Base-by-base conservation (phyloP, 768 basidiomycete species). In the Crucibulum laeve region DNA sequence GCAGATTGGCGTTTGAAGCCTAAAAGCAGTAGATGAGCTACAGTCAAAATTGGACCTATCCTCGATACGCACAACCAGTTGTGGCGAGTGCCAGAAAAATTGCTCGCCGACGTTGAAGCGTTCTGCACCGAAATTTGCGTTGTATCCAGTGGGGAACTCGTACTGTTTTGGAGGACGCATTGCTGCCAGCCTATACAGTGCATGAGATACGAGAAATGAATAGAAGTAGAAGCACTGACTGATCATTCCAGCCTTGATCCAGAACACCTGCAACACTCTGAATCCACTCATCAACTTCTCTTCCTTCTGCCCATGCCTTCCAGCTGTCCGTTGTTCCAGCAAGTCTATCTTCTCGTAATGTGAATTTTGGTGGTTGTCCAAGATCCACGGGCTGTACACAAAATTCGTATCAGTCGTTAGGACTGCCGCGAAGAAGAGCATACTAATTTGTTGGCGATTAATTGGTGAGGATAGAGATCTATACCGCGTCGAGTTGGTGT, bases 111-210 rank as follows among this genome's bases (percentile, higher is more conserved):
- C 82, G 45, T 75, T 69, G 61, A 82, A 89, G 25, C 95, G 79
- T 57, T 97, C 90, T 6, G 75, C 55, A 0, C 85, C 87, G 63
- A 93, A 96, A 55, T 81, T 82, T 7, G 80, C 73, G 57, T 84
- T 91, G 67, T 82, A 97, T 1, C 96, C 96, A 25, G 90, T 91
- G 0, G 96, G 91, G 68, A 99, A 97, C 67, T 99, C 96, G 67
- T 95, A 98, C 50, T 79, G 84, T 50, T 76, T 76, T 30, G 70
- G 60, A 4, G 77, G 76, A 30, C 80, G 76, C 42, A 72, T 63
- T 10, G 72, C 67, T 34, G 82, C 85, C 38, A 66, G 69, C 50
- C 88, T 90, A 55, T n/a, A 46, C 36, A 44, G 41, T 19, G 21
- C 21, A 37, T 36, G 41, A 17, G 22, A 26, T 17, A 40, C 17